Evolutionary conservation across 345 rosid genomes (phyloP), one percentile per base, ranked within the genome.

Genomic region (Odontarrhena argentea): DNA sequence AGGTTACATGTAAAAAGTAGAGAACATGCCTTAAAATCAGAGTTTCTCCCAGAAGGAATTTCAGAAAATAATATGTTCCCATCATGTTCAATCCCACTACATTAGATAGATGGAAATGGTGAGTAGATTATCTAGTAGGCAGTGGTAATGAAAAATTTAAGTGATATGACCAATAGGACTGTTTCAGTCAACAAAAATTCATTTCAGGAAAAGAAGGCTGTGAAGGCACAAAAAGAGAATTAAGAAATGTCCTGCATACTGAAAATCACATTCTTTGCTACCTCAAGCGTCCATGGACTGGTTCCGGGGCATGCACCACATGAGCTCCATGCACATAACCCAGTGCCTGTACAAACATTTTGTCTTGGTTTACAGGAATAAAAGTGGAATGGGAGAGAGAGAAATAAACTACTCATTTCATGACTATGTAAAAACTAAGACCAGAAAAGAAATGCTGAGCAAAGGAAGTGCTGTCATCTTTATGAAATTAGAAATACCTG

Each of bases 201-300:
- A 51, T 43, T 69, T 34, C 47, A 69, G 5, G 53, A 60, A 35
- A 36, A 25, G 8, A 52, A 53, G 25, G 7, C 7, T 4, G 46
- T 18, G 44, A 59, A 50, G 24, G 24, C 65, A 55, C 46, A 55
- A 36, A 67, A 62, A 44, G 47, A 42, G 37, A 42, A 44, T 42
- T 18, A 48, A 45, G 22, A 30, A 49, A 44, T 38, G 0, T 36
- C 46, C 2, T 57, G 26, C 30, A 60, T 37, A 37, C 58, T 67
- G 7, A 40, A 66, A 74, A 53, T 11, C 25, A 61, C 48, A 68
- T 60, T 56, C 30, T 51, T 59, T 49, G 57, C 60, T 83, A 94
- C 99, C 99, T 94, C 79, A 91, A 74, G 9, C 96, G 92, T 66
- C 97, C 99, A 76, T 94, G 99, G 62, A 94, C 86, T 49, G 99